Evolutionary conservation across 345 rosid genomes (phyloP).

Genomic region (Citrus mangshanensis): DNA sequence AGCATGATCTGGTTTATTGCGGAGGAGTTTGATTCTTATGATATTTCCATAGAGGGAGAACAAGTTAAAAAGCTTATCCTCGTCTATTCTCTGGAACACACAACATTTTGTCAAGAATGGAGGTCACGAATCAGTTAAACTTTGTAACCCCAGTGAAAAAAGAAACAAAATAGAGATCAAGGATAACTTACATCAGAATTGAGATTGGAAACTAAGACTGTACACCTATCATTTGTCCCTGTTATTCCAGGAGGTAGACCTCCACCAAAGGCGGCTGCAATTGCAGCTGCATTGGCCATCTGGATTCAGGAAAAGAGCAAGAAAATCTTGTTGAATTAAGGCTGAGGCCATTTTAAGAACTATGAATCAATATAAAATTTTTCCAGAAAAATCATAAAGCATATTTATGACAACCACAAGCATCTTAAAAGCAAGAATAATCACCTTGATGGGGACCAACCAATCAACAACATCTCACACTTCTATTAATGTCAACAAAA

Average conservation of each 20-base stretch:
- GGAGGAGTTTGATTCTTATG: conserved; percentile 87
- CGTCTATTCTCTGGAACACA: conserved; percentile 68
- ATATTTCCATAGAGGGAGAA: conserved; percentile 97
- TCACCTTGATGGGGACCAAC: neutral
- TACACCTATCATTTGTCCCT: conserved; percentile 95
- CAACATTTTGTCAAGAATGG: conserved; percentile 14
- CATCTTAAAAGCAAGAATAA: neutral
- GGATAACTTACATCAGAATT: conserved; percentile 73
- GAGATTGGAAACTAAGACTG: conserved; percentile 81
- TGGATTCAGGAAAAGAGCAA: conserved; percentile 22
- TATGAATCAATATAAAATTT: conserved; percentile 6
- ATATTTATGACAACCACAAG: neutral
- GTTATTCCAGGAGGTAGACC: conserved; percentile 93
- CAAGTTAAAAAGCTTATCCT: conserved; percentile 91
- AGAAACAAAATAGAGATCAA: neutral
- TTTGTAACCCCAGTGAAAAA: neutral
- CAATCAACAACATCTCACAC: neutral
- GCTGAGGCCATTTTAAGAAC: neutral
- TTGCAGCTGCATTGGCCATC: conserved; percentile 92
- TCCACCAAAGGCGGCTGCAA: conserved; percentile 96
- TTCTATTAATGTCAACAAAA: neutral
- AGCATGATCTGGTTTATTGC: conserved; percentile 96
- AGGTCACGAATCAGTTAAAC: neutral
- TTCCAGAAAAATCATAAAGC: neutral
- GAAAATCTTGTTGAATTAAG: neutral